Evolutionary conservation across 495 filamentous ascomycete species (phyloP), one percentile per base, ranked within the genome.

Genomic region (Platismatia glauca): DNA sequence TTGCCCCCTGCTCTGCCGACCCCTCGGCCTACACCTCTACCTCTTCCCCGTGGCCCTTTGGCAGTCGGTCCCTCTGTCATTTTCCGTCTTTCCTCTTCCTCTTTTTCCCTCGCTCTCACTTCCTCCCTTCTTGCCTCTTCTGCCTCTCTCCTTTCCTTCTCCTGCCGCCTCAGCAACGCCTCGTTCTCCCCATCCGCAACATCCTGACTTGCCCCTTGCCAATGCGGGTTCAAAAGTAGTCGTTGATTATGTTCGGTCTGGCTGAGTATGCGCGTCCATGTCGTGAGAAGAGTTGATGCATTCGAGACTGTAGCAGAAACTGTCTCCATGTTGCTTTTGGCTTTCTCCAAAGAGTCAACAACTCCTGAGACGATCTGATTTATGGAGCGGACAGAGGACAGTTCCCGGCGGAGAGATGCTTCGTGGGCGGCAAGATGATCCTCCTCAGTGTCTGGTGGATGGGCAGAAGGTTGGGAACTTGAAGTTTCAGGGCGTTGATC

Each of bases 201-300:
- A 76, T 98, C 94, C 71, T 90, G 83, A 8, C 80, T 88, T 12
- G 91, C 88, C 56, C 94, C 94, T 64, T 94, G 86, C 94, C 94
- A 98, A 56, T 84, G 78, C 3, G 89, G 88, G 66, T 93, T 89
- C 41, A 97, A 82, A 34, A 98, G 87, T 52, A 97, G 76, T 6
- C 94, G 86, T 70, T 97, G 91, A 69, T 95, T 97, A 72, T 98
- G 92, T 74, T 98, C 94, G 0, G 94, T 97, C 71, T 97, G 94
- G 29, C 89, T 92, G 7, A 98, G 82, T 65, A 97, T 97, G 61
- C 91, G 86, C 50, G 91, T 95, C 91, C 91, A 98, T 33, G 94
- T 94, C 67, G 92, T 90, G 41, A 98, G 82, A n/a, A 98, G 83
- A 0, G 89, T 90, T 41, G 91, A 92, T n/a, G 93, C 90, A 52